Conservation (phyloP, 2,329 filamentous ascomycete genomes). For the Sclerotinia borealis region DNA sequence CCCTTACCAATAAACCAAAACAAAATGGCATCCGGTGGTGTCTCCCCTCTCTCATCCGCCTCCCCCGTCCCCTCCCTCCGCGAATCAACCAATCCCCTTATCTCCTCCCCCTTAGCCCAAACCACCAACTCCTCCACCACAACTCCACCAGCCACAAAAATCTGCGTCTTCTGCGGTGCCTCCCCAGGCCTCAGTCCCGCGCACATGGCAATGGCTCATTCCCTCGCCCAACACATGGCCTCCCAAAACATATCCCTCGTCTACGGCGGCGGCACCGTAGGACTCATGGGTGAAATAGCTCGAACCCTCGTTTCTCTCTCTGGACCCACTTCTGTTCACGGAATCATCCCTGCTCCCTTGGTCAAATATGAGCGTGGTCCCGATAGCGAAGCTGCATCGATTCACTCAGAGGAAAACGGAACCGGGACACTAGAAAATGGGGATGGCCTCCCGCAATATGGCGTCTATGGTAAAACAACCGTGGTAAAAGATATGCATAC, state of each 20-base stretch:
- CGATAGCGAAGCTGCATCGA: slow-evolving; percentile 40
- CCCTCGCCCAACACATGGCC: slow-evolving; percentile 69
- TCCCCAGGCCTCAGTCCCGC: slow-evolving; percentile 64
- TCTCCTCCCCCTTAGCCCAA: slow-evolving; percentile 3
- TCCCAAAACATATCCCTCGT: slow-evolving; percentile 74
- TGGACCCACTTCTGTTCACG: slow-evolving; percentile 78
- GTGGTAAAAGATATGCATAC: slow-evolving; percentile 95
- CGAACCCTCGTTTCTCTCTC: slow-evolving; percentile 77
- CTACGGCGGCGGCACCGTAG: slow-evolving; percentile 90
- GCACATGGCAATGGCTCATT: slow-evolving; percentile 63
- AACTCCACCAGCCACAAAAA: slow-evolving; percentile 7
- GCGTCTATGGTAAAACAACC: slow-evolving; percentile 73
- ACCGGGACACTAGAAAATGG: slow-evolving; percentile 25
- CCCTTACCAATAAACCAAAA: not conserved
- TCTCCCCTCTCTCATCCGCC: slow-evolving; percentile 31
- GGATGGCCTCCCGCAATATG: slow-evolving; percentile 36
- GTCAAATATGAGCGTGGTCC: slow-evolving; percentile 69
- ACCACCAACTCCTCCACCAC: not conserved
- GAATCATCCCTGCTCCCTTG: slow-evolving; percentile 84
- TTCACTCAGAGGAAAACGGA: slow-evolving; percentile 18
- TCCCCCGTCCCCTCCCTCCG: slow-evolving; percentile 16
- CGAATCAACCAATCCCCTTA: not conserved
- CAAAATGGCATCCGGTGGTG: slow-evolving; percentile 38
- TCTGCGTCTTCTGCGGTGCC: slow-evolving; percentile 70
- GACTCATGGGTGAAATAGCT: slow-evolving; percentile 92